Evolutionary conservation across 2,329 filamentous ascomycete genomes (phyloP), one percentile per base, ranked within the genome.

Genomic region (Cladobotryum protrusum): DNA sequence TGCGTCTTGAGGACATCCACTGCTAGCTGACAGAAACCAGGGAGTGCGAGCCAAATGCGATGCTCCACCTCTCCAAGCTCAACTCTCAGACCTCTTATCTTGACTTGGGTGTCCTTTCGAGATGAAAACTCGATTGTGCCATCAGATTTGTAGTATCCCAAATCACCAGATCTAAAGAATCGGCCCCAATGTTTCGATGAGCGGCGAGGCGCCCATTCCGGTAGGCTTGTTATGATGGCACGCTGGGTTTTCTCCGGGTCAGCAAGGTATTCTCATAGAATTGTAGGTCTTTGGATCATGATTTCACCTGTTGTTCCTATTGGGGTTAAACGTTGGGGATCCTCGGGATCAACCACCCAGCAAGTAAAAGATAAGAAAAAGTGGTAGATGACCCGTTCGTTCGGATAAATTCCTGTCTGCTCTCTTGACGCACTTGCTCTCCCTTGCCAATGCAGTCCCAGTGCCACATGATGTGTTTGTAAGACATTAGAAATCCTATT

Each of bases 21-120:
- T 3, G 48, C 48, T 9, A 50, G n/a, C 20, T 50, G 48, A 1
- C 15, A 13, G 1, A 34, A 7, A 8, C 17, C 14, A 47, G 3
- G 24, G 24, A 32, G 20, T 47, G 18, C 34, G 18, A 19, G 13
- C 32, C 33, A 35, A 8, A 48, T 51, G 12, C 48, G 39, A 11
- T 51, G 14, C 3, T 52, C 50, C 15, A 52, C 36, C 8, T 52
- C 50, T 6, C 50, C 50, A 12, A 49, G 3, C 5, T 52, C 50
- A 11, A 52, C 36, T 6, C 50, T 41, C 2, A 45, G 12, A 11
- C 50, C 50, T 11, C 50, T 24, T 8, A 52, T 37, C 9, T 52
- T 52, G 19, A 52, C 32, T 24, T 52, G 50, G 1, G 18, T 48
- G 41, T 49, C 50, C 12, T 49, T 49, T 5, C 50, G 40, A 1